Conservation (phyloP, 2,329 filamentous ascomycete genomes). For the Aspergillus quadricinctus region DNA sequence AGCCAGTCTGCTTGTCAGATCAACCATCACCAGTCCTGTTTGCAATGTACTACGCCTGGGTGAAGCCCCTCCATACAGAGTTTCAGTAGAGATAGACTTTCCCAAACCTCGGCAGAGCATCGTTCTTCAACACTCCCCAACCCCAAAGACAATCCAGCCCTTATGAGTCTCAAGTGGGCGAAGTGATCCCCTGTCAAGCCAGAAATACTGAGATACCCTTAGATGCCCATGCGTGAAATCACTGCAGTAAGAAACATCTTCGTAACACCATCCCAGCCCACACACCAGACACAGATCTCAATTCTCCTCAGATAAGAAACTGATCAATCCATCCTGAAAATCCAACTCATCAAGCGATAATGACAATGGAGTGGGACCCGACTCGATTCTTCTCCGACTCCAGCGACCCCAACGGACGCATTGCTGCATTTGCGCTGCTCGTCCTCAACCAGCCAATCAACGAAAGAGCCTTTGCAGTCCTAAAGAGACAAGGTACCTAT, state of each 20-base stretch:
- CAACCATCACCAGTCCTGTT: background rate
- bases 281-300: background rate
- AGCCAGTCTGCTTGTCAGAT: background rate
- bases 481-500: conserved; percentile 37
- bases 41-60: background rate
- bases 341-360: background rate
- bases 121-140: background rate
- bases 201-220: background rate
- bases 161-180: background rate
- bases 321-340: background rate
- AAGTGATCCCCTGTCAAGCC: background rate
- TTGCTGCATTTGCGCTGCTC: conserved; percentile 47
- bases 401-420: conserved; percentile 17
- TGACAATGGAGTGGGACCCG: conserved; percentile 38
- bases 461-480: conserved; percentile 34
- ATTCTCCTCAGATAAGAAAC: background rate
- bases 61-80: background rate
- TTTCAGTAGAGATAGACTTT: background rate
- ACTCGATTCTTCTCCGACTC: conserved; percentile 36
- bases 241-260: background rate
- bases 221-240: background rate
- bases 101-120: background rate
- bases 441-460: conserved; percentile 60
- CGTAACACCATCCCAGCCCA: background rate
- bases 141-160: background rate